Evolutionary conservation across 2,329 filamentous ascomycete genomes (phyloP), one percentile per base, ranked within the genome.

Genomic region (Verticillium dahliae): DNA sequence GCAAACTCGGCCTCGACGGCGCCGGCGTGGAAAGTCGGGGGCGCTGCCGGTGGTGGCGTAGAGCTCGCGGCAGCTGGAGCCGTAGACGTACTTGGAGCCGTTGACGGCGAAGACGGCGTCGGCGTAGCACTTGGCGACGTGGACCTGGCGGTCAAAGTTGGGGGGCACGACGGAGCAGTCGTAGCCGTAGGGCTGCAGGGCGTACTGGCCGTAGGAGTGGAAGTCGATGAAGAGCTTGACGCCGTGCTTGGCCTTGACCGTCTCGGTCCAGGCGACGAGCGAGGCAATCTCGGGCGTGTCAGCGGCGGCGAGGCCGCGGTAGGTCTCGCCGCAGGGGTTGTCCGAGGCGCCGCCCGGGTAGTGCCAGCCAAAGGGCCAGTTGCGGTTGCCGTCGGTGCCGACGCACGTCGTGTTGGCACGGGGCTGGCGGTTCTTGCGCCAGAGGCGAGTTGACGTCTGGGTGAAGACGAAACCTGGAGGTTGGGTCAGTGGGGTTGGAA

Each of bases 401-500:
- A 75, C 62, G 68, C 78, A 80, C 52, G 67, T 65, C 60, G 69
- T 72, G 6, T 70, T 69, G 1, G 67, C 62, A 56, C 69, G 72
- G 14, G 67, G 65, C 60, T 78, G 73, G 31, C 80, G 75, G 68
- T 81, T 82, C 69, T 84, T 83, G 62, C 81, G 79, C 82, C 82
- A 85, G 50, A 84, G 66, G 13, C 82, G 79, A 65, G 82, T 71
- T 6, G 45, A 50, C 67, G 45, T 71, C 9, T 69, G 78, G 7
- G 78, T 79, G 71, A 80, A 83, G 57, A 81, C 73, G 67, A 85
- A 85, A 59, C 82, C 80, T 39, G 45, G 38, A 5, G 59, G 6
- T 52, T 38, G 31, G 39, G 45, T 50, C 7, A 75, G 68, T 74
- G 67, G 73, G 76, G 4, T 45, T 45, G 39, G 39, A 27, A 27